Base-by-base conservation (phyloP, 2,329 filamentous ascomycete species). In the Zymoseptoria ardabiliae region DNA sequence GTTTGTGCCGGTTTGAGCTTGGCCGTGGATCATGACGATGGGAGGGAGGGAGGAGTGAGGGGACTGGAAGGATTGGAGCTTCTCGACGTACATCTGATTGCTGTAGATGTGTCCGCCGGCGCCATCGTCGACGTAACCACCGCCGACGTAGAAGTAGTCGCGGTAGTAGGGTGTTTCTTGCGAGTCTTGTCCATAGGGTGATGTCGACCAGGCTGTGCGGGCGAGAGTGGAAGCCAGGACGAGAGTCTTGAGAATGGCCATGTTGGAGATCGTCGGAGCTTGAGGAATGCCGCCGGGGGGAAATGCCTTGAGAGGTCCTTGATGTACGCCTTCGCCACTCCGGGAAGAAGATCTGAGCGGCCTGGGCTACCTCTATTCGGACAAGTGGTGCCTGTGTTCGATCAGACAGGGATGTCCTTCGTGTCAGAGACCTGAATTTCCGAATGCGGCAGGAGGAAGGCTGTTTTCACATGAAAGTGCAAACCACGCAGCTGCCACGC, bases 31-130 rank as follows among this genome's bases (percentile, higher is more conserved):
- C 56, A 79, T 70, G 23, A 80, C 66, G 35, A 80, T 68, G 0
- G 78, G 77, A 45, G 35, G 35, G 35, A 45, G 11, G 11, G 59
- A 10, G 58, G 55, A 28, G 17, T 53, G 35, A 35, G 59, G 68
- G 58, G 53, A 21, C 23, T 35, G 7, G 5, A 66, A 60, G 13
- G 79, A 78, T 6, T 65, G 63, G 17, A 82, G 72, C 58, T 73
- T 74, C 71, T 83, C 81, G 25, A 82, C 79, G 63, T 83, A 83
- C 74, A 83, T 81, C 71, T 83, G 81, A 56, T 75, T 74, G 21
- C 54, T 56, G 60, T 68, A 63, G 59, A 62, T 11, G 59, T 60
- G 51, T 62, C 63, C 10, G 55, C 58, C 7, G 53, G 57, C 20
- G 58, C 35, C 56, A 50, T n/a, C 6, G 58, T 66, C 63, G n/a